Evolutionary conservation across 768 basidiomycete species (phyloP).

Genomic region (Crepidotus variabilis): DNA sequence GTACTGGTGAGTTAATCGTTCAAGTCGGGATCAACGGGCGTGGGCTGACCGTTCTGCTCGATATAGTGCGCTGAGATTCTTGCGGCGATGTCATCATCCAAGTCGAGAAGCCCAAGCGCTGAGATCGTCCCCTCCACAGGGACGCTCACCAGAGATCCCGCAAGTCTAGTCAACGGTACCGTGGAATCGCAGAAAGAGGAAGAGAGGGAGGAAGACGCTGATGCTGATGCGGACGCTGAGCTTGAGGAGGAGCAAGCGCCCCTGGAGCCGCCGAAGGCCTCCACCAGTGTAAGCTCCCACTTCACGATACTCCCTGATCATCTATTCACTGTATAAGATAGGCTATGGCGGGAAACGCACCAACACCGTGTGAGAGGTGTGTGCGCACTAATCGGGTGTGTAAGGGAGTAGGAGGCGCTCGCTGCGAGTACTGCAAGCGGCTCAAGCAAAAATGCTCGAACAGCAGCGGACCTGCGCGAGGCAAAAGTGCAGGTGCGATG

Average conservation of each 20-base stretch:
- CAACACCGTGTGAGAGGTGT: slow-evolving; percentile 42
- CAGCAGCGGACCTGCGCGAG: slow-evolving; percentile 38
- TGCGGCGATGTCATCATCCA: slow-evolving; percentile 19
- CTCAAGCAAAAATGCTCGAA: slow-evolving; percentile 46
- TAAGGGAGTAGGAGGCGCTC: slow-evolving; percentile 37
- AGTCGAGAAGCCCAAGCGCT: slow-evolving; percentile 30
- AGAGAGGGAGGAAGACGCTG: slow-evolving; percentile 20
- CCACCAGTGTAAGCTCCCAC: slow-evolving; percentile 15
- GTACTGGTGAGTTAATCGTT: slow-evolving; percentile 1
- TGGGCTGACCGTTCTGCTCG: background rate
- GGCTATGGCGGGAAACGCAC: slow-evolving; percentile 28
- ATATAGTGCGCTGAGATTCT: slow-evolving; percentile 9
- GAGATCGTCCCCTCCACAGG: slow-evolving; percentile 30
- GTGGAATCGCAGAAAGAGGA: slow-evolving; percentile 22
- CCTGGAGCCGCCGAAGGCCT: slow-evolving; percentile 7
- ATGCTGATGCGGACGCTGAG: slow-evolving; percentile 26
- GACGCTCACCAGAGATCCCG: slow-evolving; percentile 25
- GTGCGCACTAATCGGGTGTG: slow-evolving; percentile 38
- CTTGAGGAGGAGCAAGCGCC: slow-evolving; percentile 23
- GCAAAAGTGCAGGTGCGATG: slow-evolving; percentile 33
- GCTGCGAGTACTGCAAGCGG: slow-evolving; percentile 44
- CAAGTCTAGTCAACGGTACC: slow-evolving; percentile 27
- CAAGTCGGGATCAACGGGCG: background rate
- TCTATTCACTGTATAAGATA: slow-evolving; percentile 4
- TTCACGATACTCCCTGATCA: background rate